Conservation (phyloP, 1,284 basidiomycete species). For the Erythrobasidium hasegawianum region DNA sequence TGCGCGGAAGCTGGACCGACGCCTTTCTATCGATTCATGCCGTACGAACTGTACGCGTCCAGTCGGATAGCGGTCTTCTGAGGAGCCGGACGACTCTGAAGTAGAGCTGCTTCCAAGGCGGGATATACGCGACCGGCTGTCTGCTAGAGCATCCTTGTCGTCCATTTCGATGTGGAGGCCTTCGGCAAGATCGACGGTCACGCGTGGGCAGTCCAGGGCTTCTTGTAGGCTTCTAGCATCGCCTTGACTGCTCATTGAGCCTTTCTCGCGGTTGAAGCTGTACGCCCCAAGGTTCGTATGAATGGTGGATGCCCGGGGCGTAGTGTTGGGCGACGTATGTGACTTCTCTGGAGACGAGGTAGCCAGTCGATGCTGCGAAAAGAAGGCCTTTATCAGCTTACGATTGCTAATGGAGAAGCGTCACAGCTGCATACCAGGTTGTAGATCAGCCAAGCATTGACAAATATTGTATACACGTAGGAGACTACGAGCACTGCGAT, state of each 20-base stretch:
- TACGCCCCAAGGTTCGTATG: neutral
- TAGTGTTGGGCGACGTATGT: neutral
- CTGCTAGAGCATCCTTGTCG: too few relatives aligned
- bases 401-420: too few relatives aligned
- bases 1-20: conserved; percentile 29
- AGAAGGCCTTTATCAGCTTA: too few relatives aligned
- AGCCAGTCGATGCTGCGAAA: neutral
- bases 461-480: conserved; percentile 6
- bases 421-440: conserved; percentile 8
- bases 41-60: neutral
- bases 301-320: too few relatives aligned
- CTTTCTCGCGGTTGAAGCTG: neutral
- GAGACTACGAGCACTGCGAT: conserved; percentile 11
- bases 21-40: conserved; percentile 12
- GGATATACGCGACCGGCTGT: too few relatives aligned
- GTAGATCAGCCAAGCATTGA: conserved; percentile 14
- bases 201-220: too few relatives aligned
- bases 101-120: too few relatives aligned
- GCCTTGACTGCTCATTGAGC: too few relatives aligned
- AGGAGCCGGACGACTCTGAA: too few relatives aligned
- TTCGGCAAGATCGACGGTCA: too few relatives aligned
- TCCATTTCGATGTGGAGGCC: too few relatives aligned
- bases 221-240: too few relatives aligned
- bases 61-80: neutral
- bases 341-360: neutral